phyloP scores from a whole-genome alignment of 192 early-diverging fungal genomes.

The Entrophospora sp. region DNA sequence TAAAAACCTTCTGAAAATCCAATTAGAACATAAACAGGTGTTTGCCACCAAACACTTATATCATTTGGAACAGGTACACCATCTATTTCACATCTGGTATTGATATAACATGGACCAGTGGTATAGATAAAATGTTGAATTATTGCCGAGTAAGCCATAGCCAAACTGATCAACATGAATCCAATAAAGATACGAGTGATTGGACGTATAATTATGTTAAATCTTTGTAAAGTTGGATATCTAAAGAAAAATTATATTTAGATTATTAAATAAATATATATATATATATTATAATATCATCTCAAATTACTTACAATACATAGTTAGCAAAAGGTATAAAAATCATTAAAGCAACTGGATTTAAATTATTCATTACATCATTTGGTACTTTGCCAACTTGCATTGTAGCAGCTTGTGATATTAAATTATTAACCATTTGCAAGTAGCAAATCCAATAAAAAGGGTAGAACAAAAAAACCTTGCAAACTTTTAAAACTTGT shows the following conservation, averaged over 20 bases:
- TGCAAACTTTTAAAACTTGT: constrained; percentile 52
- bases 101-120: constrained; percentile 42
- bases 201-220: constrained; percentile 45
- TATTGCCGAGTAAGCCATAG: constrained; percentile 52
- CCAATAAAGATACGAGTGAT: constrained; percentile 59
- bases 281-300: too few relatives aligned
- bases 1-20: constrained; percentile 55
- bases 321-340: constrained; percentile 64
- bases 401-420: constrained; percentile 53
- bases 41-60: constrained; percentile 48
- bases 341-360: constrained; percentile 55
- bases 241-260: too few relatives aligned
- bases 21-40: constrained; percentile 50
- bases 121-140: constrained; percentile 57
- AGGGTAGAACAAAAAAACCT: constrained; percentile 61
- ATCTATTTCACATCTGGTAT: constrained; percentile 26
- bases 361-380: constrained; percentile 59
- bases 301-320: too few relatives aligned
- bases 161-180: constrained; percentile 46
- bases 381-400: constrained; percentile 45
- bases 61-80: constrained; percentile 35
- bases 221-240: constrained; percentile 48
- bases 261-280: too few relatives aligned
- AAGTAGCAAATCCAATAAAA: constrained; percentile 67
- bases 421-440: constrained; percentile 57